Percentiles rank a stretch among this genome's conserved stretches.
These are phyloP conservation scores for Pelargonium australe DNA, from an alignment of 441 rosid genomes.

Conservation along the genomic window DNA sequence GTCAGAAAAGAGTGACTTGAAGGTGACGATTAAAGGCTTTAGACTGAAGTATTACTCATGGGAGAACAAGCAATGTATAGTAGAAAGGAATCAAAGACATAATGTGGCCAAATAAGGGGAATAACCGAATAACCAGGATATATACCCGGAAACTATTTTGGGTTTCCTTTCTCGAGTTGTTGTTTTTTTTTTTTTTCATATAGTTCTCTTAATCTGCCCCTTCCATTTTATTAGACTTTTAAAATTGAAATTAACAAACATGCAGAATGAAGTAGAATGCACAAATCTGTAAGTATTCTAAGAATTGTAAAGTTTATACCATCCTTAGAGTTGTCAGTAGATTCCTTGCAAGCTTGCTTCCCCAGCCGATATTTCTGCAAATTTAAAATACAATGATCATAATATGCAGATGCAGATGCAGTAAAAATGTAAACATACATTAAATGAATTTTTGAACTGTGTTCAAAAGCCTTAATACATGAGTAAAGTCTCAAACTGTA, in stretches of 20 bases:
- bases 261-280: not conserved
- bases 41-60: not conserved
- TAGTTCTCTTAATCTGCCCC: not conserved
- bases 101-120: not conserved
- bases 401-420: conserved; percentile 1
- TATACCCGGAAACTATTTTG: not conserved
- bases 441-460: too few species aligned
- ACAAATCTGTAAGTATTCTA: not conserved
- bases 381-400: conserved; percentile 1
- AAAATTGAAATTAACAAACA: not conserved
- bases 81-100: not conserved
- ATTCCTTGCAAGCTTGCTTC: conserved; percentile 2
- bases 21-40: not conserved
- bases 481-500: too few species aligned
- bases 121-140: not conserved
- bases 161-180: not conserved
- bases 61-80: not conserved
- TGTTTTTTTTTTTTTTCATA: not conserved
- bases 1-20: not conserved
- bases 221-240: conserved; percentile 3
- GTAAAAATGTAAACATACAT: too few species aligned
- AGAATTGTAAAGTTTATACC: not conserved
- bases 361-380: conserved; percentile 20
- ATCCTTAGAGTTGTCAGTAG: not conserved
- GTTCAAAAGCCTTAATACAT: too few species aligned